Conservation (phyloP, 768 basidiomycete genomes). For the Tylopilus subfusipes region DNA sequence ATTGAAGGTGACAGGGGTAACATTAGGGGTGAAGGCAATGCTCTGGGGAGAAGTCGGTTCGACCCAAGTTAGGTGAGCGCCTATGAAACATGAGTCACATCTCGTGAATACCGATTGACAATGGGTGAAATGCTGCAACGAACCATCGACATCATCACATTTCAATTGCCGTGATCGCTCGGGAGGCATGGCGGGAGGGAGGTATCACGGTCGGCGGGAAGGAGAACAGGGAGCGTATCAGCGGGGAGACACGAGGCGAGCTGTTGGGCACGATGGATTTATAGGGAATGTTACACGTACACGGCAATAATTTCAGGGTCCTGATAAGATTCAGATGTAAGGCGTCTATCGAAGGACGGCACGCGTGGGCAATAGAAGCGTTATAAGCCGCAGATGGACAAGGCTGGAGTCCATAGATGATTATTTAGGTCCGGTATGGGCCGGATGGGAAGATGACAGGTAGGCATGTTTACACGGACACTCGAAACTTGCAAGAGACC, state of each 20-base stretch:
- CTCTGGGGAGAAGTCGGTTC: conserved; percentile 37
- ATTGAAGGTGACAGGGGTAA: conserved; percentile 57
- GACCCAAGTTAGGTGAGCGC: conserved; percentile 45
- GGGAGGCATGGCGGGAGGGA: conserved; percentile 41
- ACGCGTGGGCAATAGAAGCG: conserved; percentile 32
- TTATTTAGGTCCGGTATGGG: conserved; percentile 16
- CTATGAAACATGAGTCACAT: conserved; percentile 28
- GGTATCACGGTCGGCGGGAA: conserved; percentile 25
- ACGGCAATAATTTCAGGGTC: conserved; percentile 35
- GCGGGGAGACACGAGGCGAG: conserved; percentile 26
- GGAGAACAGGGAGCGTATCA: conserved; percentile 21
- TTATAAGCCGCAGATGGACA: conserved; percentile 17
- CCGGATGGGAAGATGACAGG: conserved; percentile 15
- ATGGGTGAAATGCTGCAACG: conserved; percentile 8
- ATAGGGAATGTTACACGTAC: conserved; percentile 32
- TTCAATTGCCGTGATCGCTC: conserved; percentile 39
- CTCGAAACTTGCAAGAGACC: conserved; percentile 14
- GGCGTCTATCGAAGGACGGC: conserved; percentile 29
- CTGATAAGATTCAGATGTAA: conserved; percentile 29
- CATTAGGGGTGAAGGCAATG: conserved; percentile 55
- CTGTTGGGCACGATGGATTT: conserved; percentile 23
- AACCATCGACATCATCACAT: conserved; percentile 36
- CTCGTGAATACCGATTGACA: conserved; percentile 6
- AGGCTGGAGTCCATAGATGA: conserved; percentile 24
- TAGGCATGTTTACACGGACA: conserved; percentile 16